Base-by-base conservation (phyloP, 1,139 yeast genomes). In the Magnusiomyces fungicola region DNA sequence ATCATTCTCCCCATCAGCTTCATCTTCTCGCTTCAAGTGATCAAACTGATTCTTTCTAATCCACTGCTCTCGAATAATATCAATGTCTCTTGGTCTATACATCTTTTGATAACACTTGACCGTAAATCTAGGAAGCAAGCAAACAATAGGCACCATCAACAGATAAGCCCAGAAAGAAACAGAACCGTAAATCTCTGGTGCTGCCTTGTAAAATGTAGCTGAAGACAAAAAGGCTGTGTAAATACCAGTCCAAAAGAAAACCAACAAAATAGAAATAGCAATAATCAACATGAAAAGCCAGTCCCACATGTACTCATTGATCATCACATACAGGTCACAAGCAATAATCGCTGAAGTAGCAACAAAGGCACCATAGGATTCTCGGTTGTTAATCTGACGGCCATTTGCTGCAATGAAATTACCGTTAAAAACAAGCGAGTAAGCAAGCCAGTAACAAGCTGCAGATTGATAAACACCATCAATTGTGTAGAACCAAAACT, bases 291-390 rank as follows among this genome's bases (percentile, higher is more conserved):
- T 59, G 3, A 90, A 79, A 50, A 88, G 70, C 95, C 95, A 88
- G 68, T 92, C 98, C 98, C 98, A 92, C 62, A 95, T 76, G 63
- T 80, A 80, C 67, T 88, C 95, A 64, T 89, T 95, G 57, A 84
- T 67, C 60, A 88, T 63, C 47, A 92, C 81, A 69, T 84, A 90
- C 14, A 80, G 58, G 65, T 92, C 87, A 69, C 96, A 88, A 10
- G 95, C 72, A 51, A 84, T 71, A 54, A 86, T 87, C 3, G 95
- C 78, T 58, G 90, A 83, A 29, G 86, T 75, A 5, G 94, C 84
- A 38, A 86, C 95, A 49, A 79, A 73, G 10, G 84, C 73, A 64
- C 97, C 98, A 61, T 89, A 78, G 76, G 84, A 83, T 65, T 80
- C 90, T 61, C 97, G 78, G 65, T 89, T 96, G 60, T 87, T 88